Evolutionary conservation across 148 eudicot species (phyloP).

Genomic region (Arbutus unedo): DNA sequence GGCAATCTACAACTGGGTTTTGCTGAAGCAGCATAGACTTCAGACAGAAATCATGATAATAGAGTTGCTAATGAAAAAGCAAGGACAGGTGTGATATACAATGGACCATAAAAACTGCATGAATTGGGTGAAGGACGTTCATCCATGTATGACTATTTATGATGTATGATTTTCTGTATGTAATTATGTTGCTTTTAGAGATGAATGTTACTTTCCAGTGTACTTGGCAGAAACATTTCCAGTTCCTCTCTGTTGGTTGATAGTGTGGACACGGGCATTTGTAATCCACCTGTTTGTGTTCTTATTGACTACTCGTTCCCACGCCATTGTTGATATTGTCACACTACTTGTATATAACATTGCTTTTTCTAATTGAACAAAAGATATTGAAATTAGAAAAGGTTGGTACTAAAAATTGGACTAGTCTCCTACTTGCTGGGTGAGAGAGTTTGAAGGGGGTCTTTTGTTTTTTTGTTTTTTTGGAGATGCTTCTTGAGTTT

Average conservation of each 20-base stretch:
- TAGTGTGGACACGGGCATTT: not conserved
- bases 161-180: not conserved
- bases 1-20: slow-evolving; percentile 70
- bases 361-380: not conserved
- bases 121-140: not conserved
- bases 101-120: not conserved
- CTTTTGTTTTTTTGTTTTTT: too few relatives aligned
- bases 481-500: too few relatives aligned
- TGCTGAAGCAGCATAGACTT: slow-evolving; percentile 10
- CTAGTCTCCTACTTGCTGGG: too few relatives aligned
- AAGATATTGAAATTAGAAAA: not conserved
- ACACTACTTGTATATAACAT: not conserved
- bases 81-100: not conserved
- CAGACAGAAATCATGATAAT: not conserved
- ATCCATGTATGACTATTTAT: not conserved
- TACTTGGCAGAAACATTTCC: not conserved
- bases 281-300: not conserved
- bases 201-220: not conserved
- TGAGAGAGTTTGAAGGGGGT: too few relatives aligned
- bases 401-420: not conserved
- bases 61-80: not conserved
- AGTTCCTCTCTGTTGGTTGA: not conserved
- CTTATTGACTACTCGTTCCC: not conserved
- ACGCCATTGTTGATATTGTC: not conserved
- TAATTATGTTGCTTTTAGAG: not conserved